Base-by-base conservation (phyloP, 176 grass and related monocot genomes). In the Rhynchospora breviuscula region DNA sequence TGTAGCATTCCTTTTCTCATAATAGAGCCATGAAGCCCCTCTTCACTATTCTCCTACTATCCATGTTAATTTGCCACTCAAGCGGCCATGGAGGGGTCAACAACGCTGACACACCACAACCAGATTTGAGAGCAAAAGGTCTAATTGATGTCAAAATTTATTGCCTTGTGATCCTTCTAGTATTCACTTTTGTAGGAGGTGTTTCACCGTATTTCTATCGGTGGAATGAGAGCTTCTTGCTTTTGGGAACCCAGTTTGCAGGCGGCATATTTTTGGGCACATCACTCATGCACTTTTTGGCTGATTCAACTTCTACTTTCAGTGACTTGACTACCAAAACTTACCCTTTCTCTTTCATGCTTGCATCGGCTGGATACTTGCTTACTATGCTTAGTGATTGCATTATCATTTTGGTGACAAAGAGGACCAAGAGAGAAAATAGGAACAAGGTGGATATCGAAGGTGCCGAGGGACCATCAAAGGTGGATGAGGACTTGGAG, bases 211-310 rank as follows among this genome's bases (percentile, higher is more conserved):
- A 97, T 88, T 97, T 97, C 68, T 92, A 84, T 81, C 88, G 94
- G 6, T 97, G 91, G 94, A 97, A 89, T 67, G 91, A 97, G 88
- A 84, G 83, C 74, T 94, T 97, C 88, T 76, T 97, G 4, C 75
- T 97, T 1, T 66, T 97, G 17, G 90, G 91, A 23, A 97, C 90
- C 33, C 91, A 97, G 89, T 97, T 97, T 87, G 94, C 94, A 47
- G 94, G 82, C 7, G 94, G 91, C 57, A 35, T 97, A 63, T 97
- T 97, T 88, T 68, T 94, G 1, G 89, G 94, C 58, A 94, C 89
- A 0, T 67, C 94, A 10, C 89, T 97, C 2, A 93, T 97, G 86
- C 94, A 97, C 82, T 94, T 92, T 81, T 72, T 97, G 17, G 88
- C 91, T 19, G 94, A 66, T 53, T 49, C 90, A 19, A 87, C 46